Evolutionary conservation across 73 alveolate species (phyloP), one percentile per base, ranked within the genome.

Genomic region (Symbiodinium natans): DNA sequence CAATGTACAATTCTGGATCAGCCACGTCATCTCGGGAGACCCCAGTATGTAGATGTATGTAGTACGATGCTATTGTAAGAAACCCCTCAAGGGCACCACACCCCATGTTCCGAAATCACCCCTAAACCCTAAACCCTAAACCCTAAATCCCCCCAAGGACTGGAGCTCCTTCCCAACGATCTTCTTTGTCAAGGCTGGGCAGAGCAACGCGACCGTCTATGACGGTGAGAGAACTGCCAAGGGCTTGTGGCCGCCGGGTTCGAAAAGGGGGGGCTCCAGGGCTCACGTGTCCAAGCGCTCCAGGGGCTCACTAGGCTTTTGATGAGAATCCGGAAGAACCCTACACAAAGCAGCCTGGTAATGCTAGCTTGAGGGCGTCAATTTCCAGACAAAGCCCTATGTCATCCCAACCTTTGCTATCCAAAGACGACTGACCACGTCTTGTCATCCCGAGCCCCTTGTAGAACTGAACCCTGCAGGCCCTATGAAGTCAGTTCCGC

Each of bases 181-280:
- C 63, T 75, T 75, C 39, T 92, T 92, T 41, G 92, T 77, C 84
- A 92, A 92, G 48, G 98, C 98, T 2, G 98, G 98, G 33, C 77
- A 68, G 23, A n/a, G 46, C 42, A 92, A 73, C 19, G 92, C 98
- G 29, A 73, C 92, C 41, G 92, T 92, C 43, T 92, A 92, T n/a
- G 98, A 92, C 34, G 98, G 98, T 2, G 98, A 92, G 73, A 29
- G 98, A 46, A 92, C 98, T 3, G 98, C 98, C 54, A 92, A 92
- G 34, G 98, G 96, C 39, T 38, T 90, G 36, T 90, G 96, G 96
- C 43, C 36, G 1, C 87, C 31, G 23, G 59, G n/a, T 17, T 8
- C 63, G 63, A 48, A 10, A 17, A 17, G 17, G 63, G 8, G 63
- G 63, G 63, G 63, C 17, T 48, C 63, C 8, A 48, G 8, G 9